Evolutionary conservation across 1,139 yeast species (phyloP), one percentile per base, ranked within the genome.

Genomic region (Scheffersomyces cryptocercus): DNA sequence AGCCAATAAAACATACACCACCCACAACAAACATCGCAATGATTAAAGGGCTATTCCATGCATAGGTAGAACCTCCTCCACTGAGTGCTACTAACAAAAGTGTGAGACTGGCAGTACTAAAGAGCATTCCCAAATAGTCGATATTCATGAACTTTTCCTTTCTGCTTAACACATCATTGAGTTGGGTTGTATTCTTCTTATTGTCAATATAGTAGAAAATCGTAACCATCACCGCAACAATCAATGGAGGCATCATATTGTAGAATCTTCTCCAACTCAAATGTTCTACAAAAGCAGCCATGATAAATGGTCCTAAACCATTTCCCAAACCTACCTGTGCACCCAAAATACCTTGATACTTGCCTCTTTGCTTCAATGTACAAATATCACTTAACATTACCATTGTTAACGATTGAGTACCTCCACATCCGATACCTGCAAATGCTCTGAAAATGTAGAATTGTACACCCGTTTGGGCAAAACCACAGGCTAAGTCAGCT

Each of bases 371-470:
- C 36, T 49, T 53, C 40, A 58, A 48, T 3, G 61, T 53, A 15
- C 54, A 58, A n/a, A 56, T 50, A 29, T 58, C 62, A 36, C 62
- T 58, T 33, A 54, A 44, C 41, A 58, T 55, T 35, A 56, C 59
- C 62, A 56, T 56, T 3, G 58, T 47, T 31, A 58, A 42, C 28
- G 58, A 53, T 26, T 53, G 54, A 5, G 52, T 47, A 2, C 61
- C 62, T 1, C 62, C 62, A 24, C 53, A 42, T 4, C 62, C 62
- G 7, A 58, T 53, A 2, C 62, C 62, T 2, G 58, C 55, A 35
- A 56, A 45, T 0, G 62, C 62, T 11, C 60, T 39, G 39, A 55
- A 55, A 5, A 56, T 51, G 36, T 52, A 58, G 40, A 58, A 56
- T 37, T 56, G 54, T 6, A 53, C 52, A 1, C 58, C 58, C 2